A percentile compares a stretch with the other conserved stretches of the same genome.
Conservation (phyloP, 192 early-diverging fungal genomes). For the Powellomyces hirtus region DNA sequence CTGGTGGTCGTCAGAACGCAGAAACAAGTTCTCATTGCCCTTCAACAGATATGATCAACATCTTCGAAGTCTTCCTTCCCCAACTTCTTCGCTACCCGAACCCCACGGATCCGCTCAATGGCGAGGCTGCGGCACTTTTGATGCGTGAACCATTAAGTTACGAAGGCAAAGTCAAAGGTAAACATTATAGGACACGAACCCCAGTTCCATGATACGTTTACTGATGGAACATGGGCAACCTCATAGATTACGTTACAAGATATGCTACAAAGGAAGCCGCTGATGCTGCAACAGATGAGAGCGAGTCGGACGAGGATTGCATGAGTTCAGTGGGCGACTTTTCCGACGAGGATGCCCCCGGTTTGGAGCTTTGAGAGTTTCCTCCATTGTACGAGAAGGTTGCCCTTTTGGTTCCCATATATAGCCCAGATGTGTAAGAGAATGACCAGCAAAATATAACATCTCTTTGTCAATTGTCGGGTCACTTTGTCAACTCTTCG, state of each 20-base stretch:
- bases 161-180: constrained; percentile 91
- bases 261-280: constrained; percentile 86
- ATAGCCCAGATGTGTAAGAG: too few species aligned
- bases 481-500: too few species aligned
- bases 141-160: constrained; percentile 92
- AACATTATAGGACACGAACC: background rate
- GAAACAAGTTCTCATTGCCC: background rate
- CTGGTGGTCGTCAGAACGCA: background rate
- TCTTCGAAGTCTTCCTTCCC: constrained; percentile 97
- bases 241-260: constrained; percentile 74
- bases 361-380: constrained; percentile 77
- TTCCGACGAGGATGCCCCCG: constrained; percentile 78
- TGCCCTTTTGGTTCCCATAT: too few species aligned
- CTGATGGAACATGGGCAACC: too few species aligned
- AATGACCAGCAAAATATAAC: too few species aligned
- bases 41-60: constrained; percentile 93
- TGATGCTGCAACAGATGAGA: constrained; percentile 65
- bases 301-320: constrained; percentile 60
- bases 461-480: too few species aligned
- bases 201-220: too few species aligned
- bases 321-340: constrained; percentile 82
- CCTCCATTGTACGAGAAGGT: too few species aligned
- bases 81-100: constrained; percentile 98
- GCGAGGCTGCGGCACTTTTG: constrained; percentile 95
- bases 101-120: constrained; percentile 98